Percentiles rank a stretch among this genome's conserved stretches.
These are phyloP conservation scores for Apiospora arundinis DNA, from an alignment of 2,329 filamentous ascomycete species.

Conservation along the genomic window DNA sequence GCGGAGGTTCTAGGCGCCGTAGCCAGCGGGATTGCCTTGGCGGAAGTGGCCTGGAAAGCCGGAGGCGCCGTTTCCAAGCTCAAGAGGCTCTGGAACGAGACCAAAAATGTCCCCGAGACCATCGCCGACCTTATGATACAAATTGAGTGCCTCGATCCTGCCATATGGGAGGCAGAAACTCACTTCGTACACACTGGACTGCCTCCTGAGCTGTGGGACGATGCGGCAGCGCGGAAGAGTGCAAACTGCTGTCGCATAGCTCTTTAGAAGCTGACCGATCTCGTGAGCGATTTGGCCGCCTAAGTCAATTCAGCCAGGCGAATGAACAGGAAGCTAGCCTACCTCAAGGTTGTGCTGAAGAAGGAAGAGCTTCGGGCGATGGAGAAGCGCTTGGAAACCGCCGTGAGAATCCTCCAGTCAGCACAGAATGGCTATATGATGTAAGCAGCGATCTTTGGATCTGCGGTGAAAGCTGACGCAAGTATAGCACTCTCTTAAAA, in stretches of 20 bases:
- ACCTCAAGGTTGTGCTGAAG: constrained; percentile 30
- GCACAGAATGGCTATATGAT: constrained; percentile 34
- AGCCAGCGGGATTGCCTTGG: constrained; percentile 35
- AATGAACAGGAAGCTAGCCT: constrained; percentile 18
- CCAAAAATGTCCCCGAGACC: constrained; percentile 35
- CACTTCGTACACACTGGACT: constrained; percentile 24
- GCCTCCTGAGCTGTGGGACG: constrained; percentile 27
- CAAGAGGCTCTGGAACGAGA: constrained; percentile 34
- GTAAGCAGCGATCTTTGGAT: constrained; percentile 25
- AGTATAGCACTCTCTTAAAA: background rate
- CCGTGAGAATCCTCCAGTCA: constrained; percentile 30
- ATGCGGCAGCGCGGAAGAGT: constrained; percentile 25
- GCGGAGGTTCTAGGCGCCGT: constrained; percentile 35
- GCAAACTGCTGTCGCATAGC: constrained; percentile 33
- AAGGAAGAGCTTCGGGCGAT: constrained; percentile 30
- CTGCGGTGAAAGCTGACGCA: background rate
- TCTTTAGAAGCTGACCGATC: constrained; percentile 27
- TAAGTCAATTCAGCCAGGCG: constrained; percentile 25
- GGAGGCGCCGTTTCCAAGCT: constrained; percentile 34
- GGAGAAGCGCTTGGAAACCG: constrained; percentile 31
- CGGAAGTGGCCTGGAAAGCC: constrained; percentile 32
- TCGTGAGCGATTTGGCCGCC: constrained; percentile 30
- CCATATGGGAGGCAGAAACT: constrained; percentile 32
- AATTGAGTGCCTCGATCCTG: constrained; percentile 35
- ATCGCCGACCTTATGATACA: constrained; percentile 35